Conservation (phyloP, 78 protist genomes). For the Anaeramoeba ignava region DNA sequence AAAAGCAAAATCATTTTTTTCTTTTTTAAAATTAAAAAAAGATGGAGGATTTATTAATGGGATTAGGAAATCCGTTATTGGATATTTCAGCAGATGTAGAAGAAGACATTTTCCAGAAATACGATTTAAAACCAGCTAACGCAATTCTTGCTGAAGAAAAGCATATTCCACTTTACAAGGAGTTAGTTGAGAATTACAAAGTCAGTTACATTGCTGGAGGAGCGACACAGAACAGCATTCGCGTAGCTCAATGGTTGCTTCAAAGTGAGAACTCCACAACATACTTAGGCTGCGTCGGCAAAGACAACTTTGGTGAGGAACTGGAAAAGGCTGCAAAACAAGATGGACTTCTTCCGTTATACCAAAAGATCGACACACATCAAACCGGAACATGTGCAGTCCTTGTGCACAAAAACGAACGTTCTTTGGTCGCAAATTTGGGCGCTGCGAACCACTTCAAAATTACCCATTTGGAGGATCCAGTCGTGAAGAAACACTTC, state of each 20-base stretch:
- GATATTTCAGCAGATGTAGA: conserved; percentile 61
- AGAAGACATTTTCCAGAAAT: conserved; percentile 23
- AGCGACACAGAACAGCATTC: conserved; percentile 56
- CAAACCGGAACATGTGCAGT: conserved; percentile 93
- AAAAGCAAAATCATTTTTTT: too few relatives aligned
- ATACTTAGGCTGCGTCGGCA: conserved; percentile 81
- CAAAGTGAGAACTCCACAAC: conserved; percentile 20
- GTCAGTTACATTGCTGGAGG: conserved; percentile 88
- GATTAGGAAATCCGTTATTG: conserved; percentile 71
- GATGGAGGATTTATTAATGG: too few relatives aligned
- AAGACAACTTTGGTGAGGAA: conserved; percentile 51
- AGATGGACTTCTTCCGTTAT: conserved; percentile 15
- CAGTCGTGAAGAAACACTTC: conserved; percentile 40
- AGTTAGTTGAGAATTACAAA: conserved; percentile 30
- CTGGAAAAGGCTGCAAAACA: conserved; percentile 44
- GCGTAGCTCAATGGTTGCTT: conserved; percentile 75
- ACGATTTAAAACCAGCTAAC: conserved; percentile 46
- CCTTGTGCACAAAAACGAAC: too few relatives aligned
- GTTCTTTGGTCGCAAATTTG: conserved; percentile 63
- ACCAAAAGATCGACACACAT: conserved; percentile 5
- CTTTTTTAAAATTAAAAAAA: too few relatives aligned
- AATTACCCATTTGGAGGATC: conserved; percentile 20
- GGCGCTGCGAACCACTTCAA: conserved; percentile 84
- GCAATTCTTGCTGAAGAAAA: conserved; percentile 79
- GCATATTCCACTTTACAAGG: conserved; percentile 57